Base-by-base conservation (phyloP, 2,329 filamentous ascomycete genomes). In the Penicillium sclerotiorum region DNA sequence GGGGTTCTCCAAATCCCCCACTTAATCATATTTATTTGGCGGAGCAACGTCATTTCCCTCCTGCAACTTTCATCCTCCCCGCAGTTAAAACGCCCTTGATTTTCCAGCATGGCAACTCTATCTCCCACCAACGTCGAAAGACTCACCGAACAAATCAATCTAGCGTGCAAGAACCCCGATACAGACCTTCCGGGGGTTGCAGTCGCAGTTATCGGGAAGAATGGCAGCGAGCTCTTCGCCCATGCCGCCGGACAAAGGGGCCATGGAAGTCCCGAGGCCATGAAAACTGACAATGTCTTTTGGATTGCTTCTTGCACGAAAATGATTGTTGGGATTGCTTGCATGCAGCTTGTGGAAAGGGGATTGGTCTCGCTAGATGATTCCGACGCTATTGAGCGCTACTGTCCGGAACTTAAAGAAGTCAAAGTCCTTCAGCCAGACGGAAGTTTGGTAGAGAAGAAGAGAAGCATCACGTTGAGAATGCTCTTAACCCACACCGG, bases 271-370 rank as follows among this genome's bases (percentile, higher is more conserved):
- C 57, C 70, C 0, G 76, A 82, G 38, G 71, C 77, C 4, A 83
- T 88, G 79, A 77, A 77, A 0, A 67, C 83, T 0, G 83, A 88
- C 32, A 8, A 70, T 83, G 42, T 53, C 1, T 88, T 85, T 59
- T 82, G 78, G 77, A 77, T 82, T 17, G 78, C 79, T 1, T 79
- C 76, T 1, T 80, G 77, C 60, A 80, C 76, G 1, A 78, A 78
- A 57, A 58, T 78, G 45, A 57, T 79, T 1, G 64, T 64, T 3
- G 69, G 67, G 0, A 71, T 79, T 35, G 75, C 75, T 0, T 76
- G 72, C 40, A 74, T 79, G 74, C 76, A 79, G 55, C 64, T 76
- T 6, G 71, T 77, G 3, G 76, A 79, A 54, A 64, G 73, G 50
- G 73, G 72, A 0, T 61, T 62, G 12, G 55, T 79, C 4, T 56